Base-by-base conservation (phyloP, 2,329 filamentous ascomycete species). In the Fusarium penzigii region DNA sequence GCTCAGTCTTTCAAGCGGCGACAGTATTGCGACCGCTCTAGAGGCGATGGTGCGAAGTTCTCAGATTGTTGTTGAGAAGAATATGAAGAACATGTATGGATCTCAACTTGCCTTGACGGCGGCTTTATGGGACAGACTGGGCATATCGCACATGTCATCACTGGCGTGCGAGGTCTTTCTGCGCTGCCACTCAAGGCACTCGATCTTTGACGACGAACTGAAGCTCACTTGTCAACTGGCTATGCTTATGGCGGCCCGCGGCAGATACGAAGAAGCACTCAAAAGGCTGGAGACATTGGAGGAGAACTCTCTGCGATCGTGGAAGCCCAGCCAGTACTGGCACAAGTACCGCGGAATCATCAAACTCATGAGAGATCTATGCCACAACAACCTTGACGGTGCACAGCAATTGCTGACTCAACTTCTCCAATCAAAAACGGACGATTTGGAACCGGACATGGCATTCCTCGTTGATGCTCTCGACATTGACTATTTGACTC, bases 31-130 rank as follows among this genome's bases (percentile, higher is more conserved):
- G 5, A 76, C 74, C 7, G 85, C 89, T 2, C 78, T 94, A 47
- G 92, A 96, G 68, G 83, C 87, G 59, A 82, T 96, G 55, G 82
- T 89, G n/a, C 88, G 92, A 65, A 89, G 90, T 58, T 90, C 89
- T 1, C 89, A 94, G 62, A 75, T 96, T 29, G 88, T 92, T 55
- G 79, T 92, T n/a, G 86, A 87, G 50, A 88, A 88, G 61, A 86
- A 89, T 58, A 81, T 94, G 65, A 83, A 82, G 62, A 84, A 78
- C 62, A 86, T 89, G 70, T 83, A 90, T 60, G 90, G 90, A 1
- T 81, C 87, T 1, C 86, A 92, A 59, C 80, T 92, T 53, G 79
- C 91, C 3, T 78, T 96, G 40, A 81, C 84, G 44, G 86, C 88
- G 29, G 81, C 89, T 0, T 69, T 94, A 2, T 96, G 89, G 80